phyloP scores from a whole-genome alignment of 208 protist genomes.

The Wallacemonas sp. region DNA sequence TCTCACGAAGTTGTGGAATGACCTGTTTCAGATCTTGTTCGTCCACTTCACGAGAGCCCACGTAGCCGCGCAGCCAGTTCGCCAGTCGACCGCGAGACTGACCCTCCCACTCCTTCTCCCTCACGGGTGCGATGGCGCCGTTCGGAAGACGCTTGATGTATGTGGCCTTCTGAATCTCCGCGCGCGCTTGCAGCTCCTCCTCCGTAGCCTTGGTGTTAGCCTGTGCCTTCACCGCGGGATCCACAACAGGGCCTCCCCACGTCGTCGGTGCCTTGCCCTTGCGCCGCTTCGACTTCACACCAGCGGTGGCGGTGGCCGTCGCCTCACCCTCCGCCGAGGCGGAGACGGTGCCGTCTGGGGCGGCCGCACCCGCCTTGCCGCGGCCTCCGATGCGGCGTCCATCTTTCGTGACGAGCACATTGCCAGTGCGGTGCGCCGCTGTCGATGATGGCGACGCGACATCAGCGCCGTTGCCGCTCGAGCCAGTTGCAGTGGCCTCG shows the following conservation, averaged over 20 bases:
- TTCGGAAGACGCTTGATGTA: constrained; percentile 80
- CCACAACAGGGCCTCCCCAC: constrained; percentile 39
- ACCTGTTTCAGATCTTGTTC: constrained; percentile 89
- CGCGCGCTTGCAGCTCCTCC: constrained; percentile 66
- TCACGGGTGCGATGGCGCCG: constrained; percentile 56
- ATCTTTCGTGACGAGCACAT: constrained; percentile 56
- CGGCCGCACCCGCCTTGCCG: constrained; percentile 14
- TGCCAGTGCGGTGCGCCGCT: constrained; percentile 12
- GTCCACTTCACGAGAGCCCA: constrained; percentile 71
- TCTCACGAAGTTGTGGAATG: constrained; percentile 89
- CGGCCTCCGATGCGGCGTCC: constrained; percentile 55
- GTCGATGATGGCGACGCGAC: no score
- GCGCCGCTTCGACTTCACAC: constrained; percentile 32
- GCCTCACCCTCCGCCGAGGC: constrained; percentile 5
- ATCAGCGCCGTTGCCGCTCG: background rate
- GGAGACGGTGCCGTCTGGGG: background rate
- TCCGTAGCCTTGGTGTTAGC: constrained; percentile 52
- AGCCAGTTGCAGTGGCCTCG: background rate
- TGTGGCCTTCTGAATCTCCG: constrained; percentile 55
- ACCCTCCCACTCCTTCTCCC: constrained; percentile 79
- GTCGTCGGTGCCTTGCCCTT: constrained; percentile 62
- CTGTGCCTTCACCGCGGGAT: constrained; percentile 31
- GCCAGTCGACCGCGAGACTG: constrained; percentile 69
- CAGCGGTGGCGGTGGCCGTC: background rate
- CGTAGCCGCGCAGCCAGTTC: constrained; percentile 73